Percentiles rank a stretch among this genome's conserved stretches.
Evolutionary conservation across 176 grass and related monocot species (phyloP).

Genomic region (barley (Hordeum vulgare)): DNA sequence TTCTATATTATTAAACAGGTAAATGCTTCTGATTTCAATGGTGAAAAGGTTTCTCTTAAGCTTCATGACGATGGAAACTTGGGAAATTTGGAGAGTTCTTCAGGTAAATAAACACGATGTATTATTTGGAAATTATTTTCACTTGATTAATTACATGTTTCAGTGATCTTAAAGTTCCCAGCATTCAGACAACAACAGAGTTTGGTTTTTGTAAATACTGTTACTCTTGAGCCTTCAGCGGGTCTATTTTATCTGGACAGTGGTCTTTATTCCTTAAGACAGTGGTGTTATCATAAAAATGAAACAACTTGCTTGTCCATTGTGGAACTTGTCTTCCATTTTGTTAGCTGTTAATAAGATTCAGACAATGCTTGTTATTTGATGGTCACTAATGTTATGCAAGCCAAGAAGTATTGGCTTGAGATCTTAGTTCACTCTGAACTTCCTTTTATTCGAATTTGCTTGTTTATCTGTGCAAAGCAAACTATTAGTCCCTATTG

Average conservation of each 20-base stretch:
- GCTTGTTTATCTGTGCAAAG: background rate
- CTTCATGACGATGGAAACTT: conserved; percentile 40
- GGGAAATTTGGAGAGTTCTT: conserved; percentile 56
- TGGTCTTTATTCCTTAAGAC: background rate
- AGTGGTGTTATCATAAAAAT: background rate
- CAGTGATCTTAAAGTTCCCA: background rate
- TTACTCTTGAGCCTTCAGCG: background rate
- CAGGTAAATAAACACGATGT: conserved; percentile 30
- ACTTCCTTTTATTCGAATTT: background rate
- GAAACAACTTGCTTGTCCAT: background rate
- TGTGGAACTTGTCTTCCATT: background rate
- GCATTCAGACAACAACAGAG: background rate
- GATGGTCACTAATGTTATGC: background rate
- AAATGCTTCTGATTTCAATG: conserved; percentile 54
- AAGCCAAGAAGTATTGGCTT: background rate
- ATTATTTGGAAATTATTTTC: background rate
- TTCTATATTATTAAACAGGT: conserved; percentile 30
- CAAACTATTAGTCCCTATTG: background rate
- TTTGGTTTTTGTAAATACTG: background rate
- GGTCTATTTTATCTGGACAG: background rate
- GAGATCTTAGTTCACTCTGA: background rate
- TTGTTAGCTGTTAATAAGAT: background rate
- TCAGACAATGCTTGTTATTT: background rate
- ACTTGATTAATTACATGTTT: background rate
- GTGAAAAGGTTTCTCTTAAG: conserved; percentile 57